phyloP scores from a whole-genome alignment of 139 green algal species.

The Pseudopediastrum boryanum region DNA sequence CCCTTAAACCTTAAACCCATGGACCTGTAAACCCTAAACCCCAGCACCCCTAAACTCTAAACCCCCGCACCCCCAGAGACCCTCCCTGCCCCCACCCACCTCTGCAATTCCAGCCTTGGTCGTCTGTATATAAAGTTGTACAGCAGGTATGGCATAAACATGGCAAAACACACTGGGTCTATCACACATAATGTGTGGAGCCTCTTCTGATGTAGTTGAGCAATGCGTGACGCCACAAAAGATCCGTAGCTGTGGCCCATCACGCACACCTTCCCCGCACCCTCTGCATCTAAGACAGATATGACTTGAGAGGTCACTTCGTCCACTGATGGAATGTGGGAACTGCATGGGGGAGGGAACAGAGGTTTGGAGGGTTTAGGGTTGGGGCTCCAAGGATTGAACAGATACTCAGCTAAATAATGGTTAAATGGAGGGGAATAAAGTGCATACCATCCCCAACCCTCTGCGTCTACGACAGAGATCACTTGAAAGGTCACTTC shows the following conservation, averaged over 20 bases:
- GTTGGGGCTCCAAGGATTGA: too few relatives aligned
- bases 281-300: constrained; percentile 21
- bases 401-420: too few relatives aligned
- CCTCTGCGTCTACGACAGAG: constrained; percentile 21
- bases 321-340: constrained; percentile 28
- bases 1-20: too few relatives aligned
- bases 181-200: constrained; percentile 55
- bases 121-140: constrained; percentile 56
- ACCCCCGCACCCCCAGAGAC: too few relatives aligned
- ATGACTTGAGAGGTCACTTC: constrained; percentile 17
- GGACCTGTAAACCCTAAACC: too few relatives aligned
- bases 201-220: constrained; percentile 28
- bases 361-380: too few relatives aligned
- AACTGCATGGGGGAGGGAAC: too few relatives aligned
- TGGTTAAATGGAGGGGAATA: too few relatives aligned
- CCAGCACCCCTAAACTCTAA: too few relatives aligned
- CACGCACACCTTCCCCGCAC: not conserved
- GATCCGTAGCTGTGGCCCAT: constrained; percentile 42
- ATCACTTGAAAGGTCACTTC: constrained; percentile 18
- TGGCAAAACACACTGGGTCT: constrained; percentile 62
- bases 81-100: too few relatives aligned
- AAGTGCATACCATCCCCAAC: not conserved
- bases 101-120: not conserved
- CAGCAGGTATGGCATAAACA: constrained; percentile 62
- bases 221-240: constrained; percentile 49